Percentiles rank a stretch among this genome's conserved stretches.
phyloP scores from a whole-genome alignment of 495 filamentous ascomycete genomes.

The Xylona heveae region DNA sequence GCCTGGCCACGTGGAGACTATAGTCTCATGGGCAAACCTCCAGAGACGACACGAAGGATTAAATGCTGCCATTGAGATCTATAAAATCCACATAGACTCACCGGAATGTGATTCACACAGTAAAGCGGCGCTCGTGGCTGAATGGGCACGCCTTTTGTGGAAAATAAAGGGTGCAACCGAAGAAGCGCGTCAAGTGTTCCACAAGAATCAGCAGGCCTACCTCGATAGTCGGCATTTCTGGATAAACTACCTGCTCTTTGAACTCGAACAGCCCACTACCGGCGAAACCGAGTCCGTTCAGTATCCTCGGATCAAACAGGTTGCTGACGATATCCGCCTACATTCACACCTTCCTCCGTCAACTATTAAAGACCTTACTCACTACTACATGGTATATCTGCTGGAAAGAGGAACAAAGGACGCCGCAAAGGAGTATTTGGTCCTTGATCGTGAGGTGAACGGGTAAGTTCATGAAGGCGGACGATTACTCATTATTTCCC shows the following conservation, averaged over 20 bases:
- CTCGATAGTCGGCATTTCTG: slow-evolving; percentile 80
- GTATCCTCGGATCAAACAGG: slow-evolving; percentile 52
- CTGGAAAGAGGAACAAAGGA: slow-evolving; percentile 67
- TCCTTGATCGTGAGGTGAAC: slow-evolving; percentile 67
- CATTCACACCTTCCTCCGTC: slow-evolving; percentile 49
- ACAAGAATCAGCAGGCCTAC: slow-evolving; percentile 68
- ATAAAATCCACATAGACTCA: slow-evolving; percentile 59
- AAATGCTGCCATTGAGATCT: slow-evolving; percentile 70
- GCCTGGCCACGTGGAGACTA: slow-evolving; percentile 69
- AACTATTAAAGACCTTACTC: slow-evolving; percentile 53
- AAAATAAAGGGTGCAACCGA: slow-evolving; percentile 71
- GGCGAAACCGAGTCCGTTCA: slow-evolving; percentile 39
- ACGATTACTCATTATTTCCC: neutral
- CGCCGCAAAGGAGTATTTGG: slow-evolving; percentile 68
- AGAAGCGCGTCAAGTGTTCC: slow-evolving; percentile 70
- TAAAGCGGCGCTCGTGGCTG: slow-evolving; percentile 70
- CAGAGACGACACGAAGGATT: slow-evolving; percentile 67
- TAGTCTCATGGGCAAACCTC: slow-evolving; percentile 73
- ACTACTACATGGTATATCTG: slow-evolving; percentile 67
- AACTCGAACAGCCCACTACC: slow-evolving; percentile 68
- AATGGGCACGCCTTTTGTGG: slow-evolving; percentile 81
- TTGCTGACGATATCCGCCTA: slow-evolving; percentile 55
- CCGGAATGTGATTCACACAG: slow-evolving; percentile 50
- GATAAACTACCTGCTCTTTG: slow-evolving; percentile 74
- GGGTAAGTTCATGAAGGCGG: slow-evolving; percentile 22